These are phyloP conservation scores for Tagetes erecta DNA, from an alignment of 129 eudicot genomes.

Conservation along the genomic window DNA sequence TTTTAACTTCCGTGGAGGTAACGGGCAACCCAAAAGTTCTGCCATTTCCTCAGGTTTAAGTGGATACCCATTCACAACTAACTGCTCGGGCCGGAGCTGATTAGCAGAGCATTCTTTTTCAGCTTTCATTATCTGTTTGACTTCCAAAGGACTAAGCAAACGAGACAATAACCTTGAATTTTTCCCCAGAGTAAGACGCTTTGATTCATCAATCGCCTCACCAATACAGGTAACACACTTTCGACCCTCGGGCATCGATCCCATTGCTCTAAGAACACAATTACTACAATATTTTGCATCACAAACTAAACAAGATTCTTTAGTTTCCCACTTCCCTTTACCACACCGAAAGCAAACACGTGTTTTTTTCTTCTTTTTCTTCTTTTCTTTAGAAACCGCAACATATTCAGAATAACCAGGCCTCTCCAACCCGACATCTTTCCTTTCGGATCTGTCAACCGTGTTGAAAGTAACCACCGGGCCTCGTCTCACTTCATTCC, in stretches of 20 bases:
- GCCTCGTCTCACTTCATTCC: slow-evolving; percentile 64
- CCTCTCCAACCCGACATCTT: slow-evolving; percentile 43
- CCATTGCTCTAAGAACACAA: slow-evolving; percentile 99
- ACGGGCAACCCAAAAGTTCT: slow-evolving; percentile 79
- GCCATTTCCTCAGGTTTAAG: slow-evolving; percentile 94
- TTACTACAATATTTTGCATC: slow-evolving; percentile 87
- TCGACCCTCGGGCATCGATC: slow-evolving; percentile 99
- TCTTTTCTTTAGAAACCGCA: slow-evolving; percentile 71
- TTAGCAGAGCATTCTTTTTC: slow-evolving; percentile 96
- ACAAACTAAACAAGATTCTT: slow-evolving; percentile 91
- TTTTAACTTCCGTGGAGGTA: slow-evolving; percentile 87
- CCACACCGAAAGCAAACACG: slow-evolving; percentile 82
- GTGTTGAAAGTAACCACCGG: slow-evolving; percentile 82
- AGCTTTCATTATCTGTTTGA: slow-evolving; percentile 92
- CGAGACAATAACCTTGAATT: slow-evolving; percentile 79
- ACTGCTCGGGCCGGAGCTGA: slow-evolving; percentile 97
- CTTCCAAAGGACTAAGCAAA: slow-evolving; percentile 90
- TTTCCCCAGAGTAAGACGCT: slow-evolving; percentile 71
- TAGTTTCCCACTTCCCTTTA: slow-evolving; percentile 95
- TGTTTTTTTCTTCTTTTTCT: slow-evolving; percentile 52
- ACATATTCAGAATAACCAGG: slow-evolving; percentile 59
- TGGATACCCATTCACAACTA: slow-evolving; percentile 80
- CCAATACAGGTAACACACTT: slow-evolving; percentile 98
- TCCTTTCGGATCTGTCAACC: slow-evolving; percentile 62
- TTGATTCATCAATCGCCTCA: slow-evolving; percentile 86